Evolutionary conservation across 1,139 yeast genomes (phyloP), one percentile per base, ranked within the genome.

Genomic region (Sugiyamaella sp.): DNA sequence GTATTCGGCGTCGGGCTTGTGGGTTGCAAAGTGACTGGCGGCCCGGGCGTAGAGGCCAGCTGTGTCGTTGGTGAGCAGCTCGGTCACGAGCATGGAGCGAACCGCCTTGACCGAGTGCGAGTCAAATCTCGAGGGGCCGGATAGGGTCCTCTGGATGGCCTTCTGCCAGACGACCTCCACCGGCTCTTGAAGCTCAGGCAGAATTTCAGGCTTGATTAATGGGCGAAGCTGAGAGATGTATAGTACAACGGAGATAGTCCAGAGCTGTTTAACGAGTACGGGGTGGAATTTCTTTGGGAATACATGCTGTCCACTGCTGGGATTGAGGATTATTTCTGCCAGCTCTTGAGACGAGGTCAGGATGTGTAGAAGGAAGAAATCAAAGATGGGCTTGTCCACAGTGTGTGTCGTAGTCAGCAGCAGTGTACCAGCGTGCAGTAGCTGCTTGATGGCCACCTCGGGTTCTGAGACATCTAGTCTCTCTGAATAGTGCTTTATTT

Each of bases 301-400:
- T n/a, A 61, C 41, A 4, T 54, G 52, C 1, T 35, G 12, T n/a
- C 55, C 53, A 16, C 40, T 37, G 4, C 29, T 22, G n/a, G 58
- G 55, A 29, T 50, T 52, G 3, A 57, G 41, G 19, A 64, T 19
- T 16, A 67, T 60, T 46, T 67, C 71, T 2, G 60, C 57, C 4
- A 61, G 53, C 14, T 66, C 72, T 19, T 67, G 71, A 1, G 66
- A 46, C 1, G 66, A 61, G 1, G 72, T 68, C 33, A 71, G 57
- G 2, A 65, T 55, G 47, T 70, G 72, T 21, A 70, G 57, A 21
- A 69, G 50, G 49, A 63, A 64, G 46, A 69, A 69, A 49, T 64
- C 66, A 51, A 59, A 67, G 12, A 46, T 54, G 0, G 66, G 64
- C 9, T 62, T 55, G 19, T 55, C 57, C 21, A 57, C 58, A n/a